Conservation (phyloP, 75 land plant genomes). For the Pinus albicaulis region DNA sequence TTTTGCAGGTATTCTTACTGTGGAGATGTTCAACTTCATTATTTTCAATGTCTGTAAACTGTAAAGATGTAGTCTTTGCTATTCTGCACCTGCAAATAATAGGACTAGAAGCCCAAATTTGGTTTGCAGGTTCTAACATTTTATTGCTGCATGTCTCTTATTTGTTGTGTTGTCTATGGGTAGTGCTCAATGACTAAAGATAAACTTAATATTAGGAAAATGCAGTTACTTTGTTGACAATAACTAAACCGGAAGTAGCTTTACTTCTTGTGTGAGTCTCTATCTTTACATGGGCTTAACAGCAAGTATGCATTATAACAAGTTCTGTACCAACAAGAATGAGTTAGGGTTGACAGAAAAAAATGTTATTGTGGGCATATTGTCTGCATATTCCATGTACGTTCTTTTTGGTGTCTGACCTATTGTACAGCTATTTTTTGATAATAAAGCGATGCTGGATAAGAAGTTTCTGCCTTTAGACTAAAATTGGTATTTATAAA, state of each 20-base stretch:
- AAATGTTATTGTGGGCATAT: too few relatives aligned
- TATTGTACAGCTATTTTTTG: too few relatives aligned
- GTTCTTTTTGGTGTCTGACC: too few relatives aligned
- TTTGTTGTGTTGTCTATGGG: background rate
- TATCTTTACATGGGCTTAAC: background rate
- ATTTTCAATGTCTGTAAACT: background rate
- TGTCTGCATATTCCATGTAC: too few relatives aligned
- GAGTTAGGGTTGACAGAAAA: too few relatives aligned
- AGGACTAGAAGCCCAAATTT: background rate
- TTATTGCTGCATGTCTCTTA: background rate
- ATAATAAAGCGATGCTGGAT: too few relatives aligned
- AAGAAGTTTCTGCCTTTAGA: too few relatives aligned
- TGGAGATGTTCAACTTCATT: background rate
- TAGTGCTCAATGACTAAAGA: background rate
- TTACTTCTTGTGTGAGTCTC: background rate
- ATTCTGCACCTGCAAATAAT: background rate
- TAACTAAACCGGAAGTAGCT: background rate
- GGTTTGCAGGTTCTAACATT: background rate
- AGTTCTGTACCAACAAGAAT: too few relatives aligned
- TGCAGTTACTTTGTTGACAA: background rate
- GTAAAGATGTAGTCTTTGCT: constrained; percentile 1
- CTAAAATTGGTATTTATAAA: too few relatives aligned
- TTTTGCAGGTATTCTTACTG: constrained; percentile 71
- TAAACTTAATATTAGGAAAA: background rate
- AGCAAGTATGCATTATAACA: too few relatives aligned